Conservation (phyloP, 164 flowering plant genomes). For the Nymphaea colorata region DNA sequence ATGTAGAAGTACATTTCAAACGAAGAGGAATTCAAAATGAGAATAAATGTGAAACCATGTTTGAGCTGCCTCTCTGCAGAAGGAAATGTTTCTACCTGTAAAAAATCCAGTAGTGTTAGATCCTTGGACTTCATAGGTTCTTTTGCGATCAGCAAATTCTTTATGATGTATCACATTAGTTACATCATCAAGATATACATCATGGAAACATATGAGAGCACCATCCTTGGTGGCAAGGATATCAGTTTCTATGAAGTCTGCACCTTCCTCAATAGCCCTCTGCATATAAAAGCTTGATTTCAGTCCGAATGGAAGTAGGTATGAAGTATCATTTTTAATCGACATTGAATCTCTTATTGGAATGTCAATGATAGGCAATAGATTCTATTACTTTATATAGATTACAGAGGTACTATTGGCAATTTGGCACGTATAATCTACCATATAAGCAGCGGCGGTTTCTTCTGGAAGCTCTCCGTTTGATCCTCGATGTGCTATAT, state of each 20-base stretch:
- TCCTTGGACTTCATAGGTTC: slow-evolving; percentile 86
- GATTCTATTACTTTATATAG: too few relatives aligned
- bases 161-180: slow-evolving; percentile 65
- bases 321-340: background rate
- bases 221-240: slow-evolving; percentile 34
- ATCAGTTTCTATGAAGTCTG: slow-evolving; percentile 95
- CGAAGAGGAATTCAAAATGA: background rate
- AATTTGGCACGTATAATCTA: slow-evolving; percentile 1
- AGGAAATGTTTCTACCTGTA: slow-evolving; percentile 29
- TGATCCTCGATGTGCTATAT: slow-evolving; percentile 31
- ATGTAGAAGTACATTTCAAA: background rate
- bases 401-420: background rate
- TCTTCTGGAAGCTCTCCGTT: slow-evolving; percentile 36
- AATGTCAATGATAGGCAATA: too few relatives aligned
- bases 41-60: background rate
- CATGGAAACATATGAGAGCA: slow-evolving; percentile 84
- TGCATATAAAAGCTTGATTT: slow-evolving; percentile 18
- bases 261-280: slow-evolving; percentile 97
- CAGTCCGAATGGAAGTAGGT: background rate
- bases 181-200: slow-evolving; percentile 70
- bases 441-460: slow-evolving; percentile 28
- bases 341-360: too few relatives aligned
- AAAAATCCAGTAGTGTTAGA: slow-evolving; percentile 74
- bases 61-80: background rate
- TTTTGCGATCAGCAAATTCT: slow-evolving; percentile 68